Evolutionary conservation across 2,329 filamentous ascomycete species (phyloP).

Genomic region (Penicillium sp.): DNA sequence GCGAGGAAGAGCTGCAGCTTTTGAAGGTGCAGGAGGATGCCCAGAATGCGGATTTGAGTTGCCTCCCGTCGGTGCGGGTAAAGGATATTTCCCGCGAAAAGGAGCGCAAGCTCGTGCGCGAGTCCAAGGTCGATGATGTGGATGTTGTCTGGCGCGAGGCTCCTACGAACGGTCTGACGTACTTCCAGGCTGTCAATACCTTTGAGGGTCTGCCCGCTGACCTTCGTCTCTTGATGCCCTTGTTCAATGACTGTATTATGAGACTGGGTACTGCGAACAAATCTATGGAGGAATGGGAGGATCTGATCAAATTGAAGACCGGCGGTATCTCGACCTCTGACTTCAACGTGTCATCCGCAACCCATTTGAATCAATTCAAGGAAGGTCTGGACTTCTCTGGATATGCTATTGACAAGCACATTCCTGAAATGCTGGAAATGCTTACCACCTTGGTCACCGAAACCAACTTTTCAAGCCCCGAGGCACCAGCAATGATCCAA

Average conservation of each 20-base stretch:
- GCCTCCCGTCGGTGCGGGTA: constrained; percentile 83
- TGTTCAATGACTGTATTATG: constrained; percentile 93
- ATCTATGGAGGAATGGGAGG: constrained; percentile 92
- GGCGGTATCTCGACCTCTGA: constrained; percentile 85
- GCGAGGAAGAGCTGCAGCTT: constrained; percentile 75
- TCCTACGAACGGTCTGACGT: constrained; percentile 92
- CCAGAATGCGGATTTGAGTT: constrained; percentile 80
- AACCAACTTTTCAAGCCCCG: constrained; percentile 83
- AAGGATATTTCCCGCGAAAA: constrained; percentile 82
- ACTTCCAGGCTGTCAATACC: constrained; percentile 85
- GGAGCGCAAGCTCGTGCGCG: constrained; percentile 68
- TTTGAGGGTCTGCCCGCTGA: constrained; percentile 80
- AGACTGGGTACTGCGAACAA: constrained; percentile 84
- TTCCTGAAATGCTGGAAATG: constrained; percentile 87
- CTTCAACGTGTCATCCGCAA: constrained; percentile 76
- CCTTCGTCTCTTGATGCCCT: constrained; percentile 76
- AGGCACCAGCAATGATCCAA: constrained; percentile 77
- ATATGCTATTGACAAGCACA: constrained; percentile 84
- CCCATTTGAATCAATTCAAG: constrained; percentile 66
- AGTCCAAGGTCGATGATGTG: constrained; percentile 59
- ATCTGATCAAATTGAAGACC: constrained; percentile 93
- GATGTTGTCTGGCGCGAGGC: constrained; percentile 88
- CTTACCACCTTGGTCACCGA: constrained; percentile 77
- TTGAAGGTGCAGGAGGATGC: constrained; percentile 81
- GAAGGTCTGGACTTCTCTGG: constrained; percentile 85